Evolutionary conservation across 164 flowering plant species (phyloP).

Genomic region (Umbilicus rupestris): DNA sequence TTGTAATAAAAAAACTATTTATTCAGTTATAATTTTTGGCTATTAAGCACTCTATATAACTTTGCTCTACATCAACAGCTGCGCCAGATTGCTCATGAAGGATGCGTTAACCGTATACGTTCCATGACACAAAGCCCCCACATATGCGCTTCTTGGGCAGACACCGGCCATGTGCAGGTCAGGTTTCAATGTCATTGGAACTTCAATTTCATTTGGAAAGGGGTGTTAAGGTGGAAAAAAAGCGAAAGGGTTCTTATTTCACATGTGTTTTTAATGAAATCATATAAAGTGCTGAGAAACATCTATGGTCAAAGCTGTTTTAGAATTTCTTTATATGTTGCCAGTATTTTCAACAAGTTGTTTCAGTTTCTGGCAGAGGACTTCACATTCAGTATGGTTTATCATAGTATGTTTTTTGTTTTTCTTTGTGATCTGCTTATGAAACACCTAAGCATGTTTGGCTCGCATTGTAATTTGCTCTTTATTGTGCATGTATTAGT

Average conservation of each 20-base stretch:
- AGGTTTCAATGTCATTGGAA: conserved; percentile 12
- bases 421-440: no score
- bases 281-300: background rate
- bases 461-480: no score
- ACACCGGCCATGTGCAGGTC: conserved; percentile 90
- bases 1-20: no score
- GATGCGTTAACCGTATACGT: conserved; percentile 89
- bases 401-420: no score
- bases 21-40: background rate
- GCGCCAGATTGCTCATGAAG: conserved; percentile 74
- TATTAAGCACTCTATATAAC: background rate
- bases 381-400: no score
- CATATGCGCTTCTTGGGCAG: conserved; percentile 93
- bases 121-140: conserved; percentile 85
- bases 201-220: background rate
- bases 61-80: conserved; percentile 30
- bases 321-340: no score
- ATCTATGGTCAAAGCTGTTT: background rate
- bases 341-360: no score
- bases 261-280: background rate
- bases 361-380: no score
- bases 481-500: no score
- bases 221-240: background rate
- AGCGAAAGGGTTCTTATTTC: background rate
- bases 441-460: no score